Conservation (phyloP, 2,329 filamentous ascomycete species). For the Sporothrix schenckii region DNA sequence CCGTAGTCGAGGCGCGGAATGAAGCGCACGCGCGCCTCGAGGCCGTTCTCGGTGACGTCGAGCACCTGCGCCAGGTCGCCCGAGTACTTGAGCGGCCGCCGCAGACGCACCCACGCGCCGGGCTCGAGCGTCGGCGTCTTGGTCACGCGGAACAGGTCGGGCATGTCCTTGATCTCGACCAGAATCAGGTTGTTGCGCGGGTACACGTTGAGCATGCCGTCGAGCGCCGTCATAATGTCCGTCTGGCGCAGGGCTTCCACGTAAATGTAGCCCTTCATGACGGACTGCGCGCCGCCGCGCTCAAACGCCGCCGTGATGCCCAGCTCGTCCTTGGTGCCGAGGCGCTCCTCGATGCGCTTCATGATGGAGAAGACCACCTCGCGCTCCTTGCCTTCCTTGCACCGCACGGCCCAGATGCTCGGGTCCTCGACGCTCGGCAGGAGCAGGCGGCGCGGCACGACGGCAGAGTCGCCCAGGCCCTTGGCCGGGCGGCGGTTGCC, state of each 20-base stretch:
- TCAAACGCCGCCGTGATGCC: slow-evolving; percentile 91
- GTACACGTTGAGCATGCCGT: slow-evolving; percentile 87
- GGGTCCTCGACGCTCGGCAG: slow-evolving; percentile 94
- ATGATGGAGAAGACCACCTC: slow-evolving; percentile 87
- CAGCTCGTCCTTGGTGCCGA: slow-evolving; percentile 76
- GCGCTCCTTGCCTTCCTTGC: slow-evolving; percentile 92
- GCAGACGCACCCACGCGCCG: slow-evolving; percentile 89
- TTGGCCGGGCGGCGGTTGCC: slow-evolving; percentile 72
- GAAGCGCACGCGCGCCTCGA: slow-evolving; percentile 82
- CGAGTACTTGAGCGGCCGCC: slow-evolving; percentile 75
- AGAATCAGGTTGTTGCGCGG: slow-evolving; percentile 82
- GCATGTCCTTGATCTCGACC: slow-evolving; percentile 96
- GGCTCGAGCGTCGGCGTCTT: slow-evolving; percentile 84
- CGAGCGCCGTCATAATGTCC: slow-evolving; percentile 79
- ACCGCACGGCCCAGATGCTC: slow-evolving; percentile 91
- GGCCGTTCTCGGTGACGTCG: slow-evolving; percentile 88
- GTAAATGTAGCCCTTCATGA: slow-evolving; percentile 94
- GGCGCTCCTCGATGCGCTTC: slow-evolving; percentile 82
- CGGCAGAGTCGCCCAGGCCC: slow-evolving; percentile 68
- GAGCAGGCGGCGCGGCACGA: slow-evolving; percentile 82
- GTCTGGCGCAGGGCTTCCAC: slow-evolving; percentile 87
- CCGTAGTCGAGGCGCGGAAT: slow-evolving; percentile 94
- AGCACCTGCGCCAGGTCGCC: slow-evolving; percentile 91
- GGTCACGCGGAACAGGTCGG: slow-evolving; percentile 85
- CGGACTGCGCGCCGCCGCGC: slow-evolving; percentile 72